Base-by-base conservation (phyloP, 2,329 filamentous ascomycete species). In the Pestalotiopsis sp. region DNA sequence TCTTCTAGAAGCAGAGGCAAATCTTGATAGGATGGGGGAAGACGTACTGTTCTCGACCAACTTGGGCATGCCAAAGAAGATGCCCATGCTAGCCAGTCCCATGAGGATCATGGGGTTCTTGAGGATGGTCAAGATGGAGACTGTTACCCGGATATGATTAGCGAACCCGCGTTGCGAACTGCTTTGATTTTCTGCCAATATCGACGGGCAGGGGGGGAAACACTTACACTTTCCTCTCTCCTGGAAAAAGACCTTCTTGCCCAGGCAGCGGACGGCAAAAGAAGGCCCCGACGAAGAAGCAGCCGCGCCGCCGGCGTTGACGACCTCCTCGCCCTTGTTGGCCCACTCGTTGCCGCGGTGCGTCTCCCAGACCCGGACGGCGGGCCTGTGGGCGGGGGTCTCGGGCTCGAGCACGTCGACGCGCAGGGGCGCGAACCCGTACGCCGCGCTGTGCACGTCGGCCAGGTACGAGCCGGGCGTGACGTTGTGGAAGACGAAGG, bases 41-140 rank as follows among this genome's bases (percentile, higher is more conserved):
- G 6, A 88, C 93, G 71, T 89, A 98, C 95, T 97, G 79, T 96
- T 98, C 65, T 98, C 95, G 84, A 98, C 90, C 67, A 99, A 81
- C 81, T 98, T 96, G 14, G 96, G 96, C 92, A 98, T 93, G 73
- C 95, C 95, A 75, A 98, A 87, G 71, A 97, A 94, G 72, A 98
- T 84, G 4, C 84, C 91, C 84, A 98, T 89, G 70, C 91, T 94
- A 52, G 96, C 90, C 41, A 97, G 81, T 4, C 92, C 94, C 84
- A 99, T 92, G 70, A 99, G 87, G 72, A 98, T 98, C 94, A 98
- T 98, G 3, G 96, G 96, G 78, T 93, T 97, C 85, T 96, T 96
- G 75, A 98, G 85, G 67, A 98, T 90, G 69, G 88, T 89, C 68
- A 98, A 77, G n/a, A 95, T 86, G 20, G 91, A 93, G 82, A 95